Percentiles rank a stretch among this genome's conserved stretches.
Conservation (phyloP, 1,284 basidiomycete genomes). For the Phenoliferia sp. region DNA sequence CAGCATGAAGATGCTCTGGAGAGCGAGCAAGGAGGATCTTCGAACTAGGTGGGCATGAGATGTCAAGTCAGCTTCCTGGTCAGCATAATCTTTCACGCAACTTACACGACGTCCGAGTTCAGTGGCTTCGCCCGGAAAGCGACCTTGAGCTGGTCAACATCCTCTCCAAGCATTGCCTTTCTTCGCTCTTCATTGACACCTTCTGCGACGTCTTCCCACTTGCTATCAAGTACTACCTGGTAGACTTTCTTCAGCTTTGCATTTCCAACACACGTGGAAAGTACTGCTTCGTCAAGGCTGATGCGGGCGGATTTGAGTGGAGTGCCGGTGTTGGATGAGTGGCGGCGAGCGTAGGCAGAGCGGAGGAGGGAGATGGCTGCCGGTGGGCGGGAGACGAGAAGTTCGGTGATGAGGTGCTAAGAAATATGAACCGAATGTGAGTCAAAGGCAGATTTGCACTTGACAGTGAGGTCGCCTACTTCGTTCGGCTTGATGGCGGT, state of each 20-base stretch:
- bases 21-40: conserved; percentile 30
- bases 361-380: conserved; percentile 23
- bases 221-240: conserved; percentile 23
- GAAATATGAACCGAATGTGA: not conserved
- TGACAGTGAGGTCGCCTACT: not conserved
- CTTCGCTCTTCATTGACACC: not conserved
- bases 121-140: conserved; percentile 18
- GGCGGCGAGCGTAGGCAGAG: conserved; percentile 19
- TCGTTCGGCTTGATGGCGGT: conserved; percentile 15
- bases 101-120: conserved; percentile 25
- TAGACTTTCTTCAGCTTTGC: conserved; percentile 21
- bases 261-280: conserved; percentile 15
- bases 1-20: conserved; percentile 12
- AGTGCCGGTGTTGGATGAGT: not conserved
- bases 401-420: conserved; percentile 24
- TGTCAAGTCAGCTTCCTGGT: not conserved
- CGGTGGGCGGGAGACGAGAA: conserved; percentile 19
- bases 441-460: not conserved
- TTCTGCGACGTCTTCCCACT: conserved; percentile 22
- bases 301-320: not conserved
- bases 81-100: not conserved
- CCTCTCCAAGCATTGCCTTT: conserved; percentile 8
- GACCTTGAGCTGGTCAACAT: conserved; percentile 30
- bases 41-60: no score
- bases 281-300: conserved; percentile 27